A percentile compares a stretch with the other conserved stretches of the same genome.
Evolutionary conservation across 2,329 filamentous ascomycete genomes (phyloP).

Genomic region (Coleophoma eucalyptorum): DNA sequence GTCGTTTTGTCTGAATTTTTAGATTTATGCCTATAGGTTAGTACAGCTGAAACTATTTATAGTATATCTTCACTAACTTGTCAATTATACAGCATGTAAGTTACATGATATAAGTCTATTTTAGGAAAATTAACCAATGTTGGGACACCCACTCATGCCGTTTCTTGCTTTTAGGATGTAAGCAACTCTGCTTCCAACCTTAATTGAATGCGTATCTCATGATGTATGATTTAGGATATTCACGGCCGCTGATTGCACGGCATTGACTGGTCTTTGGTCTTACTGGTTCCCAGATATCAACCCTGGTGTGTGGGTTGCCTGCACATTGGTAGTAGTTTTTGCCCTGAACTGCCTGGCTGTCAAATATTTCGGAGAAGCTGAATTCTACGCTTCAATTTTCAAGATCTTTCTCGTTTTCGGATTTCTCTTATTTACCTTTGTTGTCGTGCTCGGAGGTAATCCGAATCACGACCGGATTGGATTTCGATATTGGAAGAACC

Average conservation of each 20-base stretch:
- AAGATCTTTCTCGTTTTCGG: slow-evolving; percentile 12
- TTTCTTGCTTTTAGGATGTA: background rate
- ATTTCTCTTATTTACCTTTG: slow-evolving; percentile 20
- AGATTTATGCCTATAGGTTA: background rate
- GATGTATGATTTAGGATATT: background rate
- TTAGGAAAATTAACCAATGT: background rate
- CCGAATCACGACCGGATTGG: slow-evolving; percentile 25
- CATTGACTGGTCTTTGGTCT: background rate
- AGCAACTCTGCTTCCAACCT: background rate
- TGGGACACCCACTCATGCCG: background rate
- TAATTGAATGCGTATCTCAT: background rate
- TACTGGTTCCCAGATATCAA: slow-evolving; percentile 18
- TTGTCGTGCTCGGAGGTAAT: slow-evolving; percentile 25
- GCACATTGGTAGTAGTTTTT: slow-evolving; percentile 21
- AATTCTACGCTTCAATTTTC: slow-evolving; percentile 36
- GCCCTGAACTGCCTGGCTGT: slow-evolving; percentile 36
- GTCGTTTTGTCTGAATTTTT: background rate
- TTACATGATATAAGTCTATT: background rate
- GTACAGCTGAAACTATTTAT: too few species aligned
- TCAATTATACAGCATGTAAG: background rate
- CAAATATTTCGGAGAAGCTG: slow-evolving; percentile 51
- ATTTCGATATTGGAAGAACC: slow-evolving; percentile 41
- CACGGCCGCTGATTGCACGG: background rate
- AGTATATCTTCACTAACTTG: too few species aligned
- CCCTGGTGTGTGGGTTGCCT: slow-evolving; percentile 15